A percentile compares a stretch with the other conserved stretches of the same genome.
Conservation (phyloP, 257 asterid species). For the Solanum chmielewskii region DNA sequence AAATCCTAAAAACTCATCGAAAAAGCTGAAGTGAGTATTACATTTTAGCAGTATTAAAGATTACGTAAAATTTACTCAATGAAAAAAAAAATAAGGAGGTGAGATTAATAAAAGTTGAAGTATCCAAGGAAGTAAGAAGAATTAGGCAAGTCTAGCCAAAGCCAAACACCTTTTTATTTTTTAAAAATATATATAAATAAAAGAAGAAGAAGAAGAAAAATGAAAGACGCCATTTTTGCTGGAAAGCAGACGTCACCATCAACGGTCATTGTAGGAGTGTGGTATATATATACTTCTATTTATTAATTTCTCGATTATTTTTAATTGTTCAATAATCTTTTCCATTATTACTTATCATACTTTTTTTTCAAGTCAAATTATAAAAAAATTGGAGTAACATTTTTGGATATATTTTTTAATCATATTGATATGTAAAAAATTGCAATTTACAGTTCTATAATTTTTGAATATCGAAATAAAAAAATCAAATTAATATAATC, state of each 20-base stretch:
- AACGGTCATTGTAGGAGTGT: neutral
- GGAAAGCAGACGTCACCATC: neutral
- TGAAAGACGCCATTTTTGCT: neutral
- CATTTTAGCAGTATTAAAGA: neutral
- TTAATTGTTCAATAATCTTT: too few relatives aligned
- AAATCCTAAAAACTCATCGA: neutral
- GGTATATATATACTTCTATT: neutral
- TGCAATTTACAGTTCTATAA: too few relatives aligned
- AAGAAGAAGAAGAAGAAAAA: neutral
- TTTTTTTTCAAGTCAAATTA: too few relatives aligned
- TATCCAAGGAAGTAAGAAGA: neutral
- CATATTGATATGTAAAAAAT: too few relatives aligned
- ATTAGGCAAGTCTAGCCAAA: neutral
- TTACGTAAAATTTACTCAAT: neutral
- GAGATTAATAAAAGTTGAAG: neutral
- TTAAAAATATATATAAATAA: too few relatives aligned
- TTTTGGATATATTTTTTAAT: too few relatives aligned
- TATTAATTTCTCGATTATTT: neutral
- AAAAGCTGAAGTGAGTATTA: neutral
- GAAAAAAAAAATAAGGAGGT: neutral
- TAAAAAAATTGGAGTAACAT: too few relatives aligned
- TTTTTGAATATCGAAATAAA: too few relatives aligned
- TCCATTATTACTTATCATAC: too few relatives aligned
- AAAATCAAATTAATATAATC: too few relatives aligned
- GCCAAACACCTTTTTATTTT: neutral